phyloP scores from a whole-genome alignment of 192 early-diverging fungal genomes.

The Backusella luteola region DNA sequence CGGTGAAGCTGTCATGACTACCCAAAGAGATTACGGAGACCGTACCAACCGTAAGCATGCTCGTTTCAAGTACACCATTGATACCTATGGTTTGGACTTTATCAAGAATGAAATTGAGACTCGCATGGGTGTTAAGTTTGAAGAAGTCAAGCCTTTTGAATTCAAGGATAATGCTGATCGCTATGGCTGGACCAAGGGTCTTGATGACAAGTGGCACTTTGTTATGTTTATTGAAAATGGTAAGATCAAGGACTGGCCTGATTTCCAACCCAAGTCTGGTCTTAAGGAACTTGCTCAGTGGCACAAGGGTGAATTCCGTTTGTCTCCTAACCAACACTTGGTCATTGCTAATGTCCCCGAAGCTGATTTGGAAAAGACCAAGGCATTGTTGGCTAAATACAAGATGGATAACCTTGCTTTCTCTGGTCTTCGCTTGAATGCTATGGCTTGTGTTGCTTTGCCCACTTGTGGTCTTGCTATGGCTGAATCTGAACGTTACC shows the following conservation, averaged over 20 bases:
- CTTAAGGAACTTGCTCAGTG: conserved; percentile 75
- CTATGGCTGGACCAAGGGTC: conserved; percentile 86
- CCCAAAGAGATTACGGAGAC: conserved; percentile 95
- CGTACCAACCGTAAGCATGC: conserved; percentile 98
- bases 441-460: conserved; percentile 95
- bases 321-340: conserved; percentile 94
- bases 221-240: conserved; percentile 93
- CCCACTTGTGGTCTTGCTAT: conserved; percentile 94
- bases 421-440: conserved; percentile 79
- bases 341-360: conserved; percentile 77
- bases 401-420: conserved; percentile 81
- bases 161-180: conserved; percentile 91
- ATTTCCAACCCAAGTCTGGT: conserved; percentile 72
- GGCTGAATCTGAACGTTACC: conserved; percentile 96
- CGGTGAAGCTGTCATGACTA: conserved; percentile 88
- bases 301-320: conserved; percentile 75
- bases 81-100: conserved; percentile 91
- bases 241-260: conserved; percentile 80
- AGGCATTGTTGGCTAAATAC: conserved; percentile 70
- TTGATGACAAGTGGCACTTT: conserved; percentile 72
- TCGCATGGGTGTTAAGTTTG: conserved; percentile 74
- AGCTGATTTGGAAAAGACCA: conserved; percentile 68
- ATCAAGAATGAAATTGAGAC: conserved; percentile 84
- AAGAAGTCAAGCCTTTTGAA: conserved; percentile 65
- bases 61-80: conserved; percentile 97